Evolutionary conservation across 148 eudicot species (phyloP).

Genomic region (Rhododendron griersonianum): DNA sequence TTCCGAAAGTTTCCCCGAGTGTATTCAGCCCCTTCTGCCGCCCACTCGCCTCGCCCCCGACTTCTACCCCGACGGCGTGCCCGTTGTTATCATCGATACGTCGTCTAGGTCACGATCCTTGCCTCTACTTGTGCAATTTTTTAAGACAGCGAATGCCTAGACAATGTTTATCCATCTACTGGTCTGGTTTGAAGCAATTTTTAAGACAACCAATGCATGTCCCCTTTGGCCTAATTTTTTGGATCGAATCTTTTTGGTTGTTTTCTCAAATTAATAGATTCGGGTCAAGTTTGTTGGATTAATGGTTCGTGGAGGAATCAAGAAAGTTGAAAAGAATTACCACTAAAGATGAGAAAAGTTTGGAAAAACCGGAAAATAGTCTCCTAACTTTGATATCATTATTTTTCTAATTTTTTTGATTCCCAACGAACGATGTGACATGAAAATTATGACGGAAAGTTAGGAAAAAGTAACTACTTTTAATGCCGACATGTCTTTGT

Average conservation of each 20-base stretch:
- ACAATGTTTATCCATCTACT: background rate
- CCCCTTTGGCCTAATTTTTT: too few species aligned
- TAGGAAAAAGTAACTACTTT: too few species aligned
- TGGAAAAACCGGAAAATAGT: too few species aligned
- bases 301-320: too few species aligned
- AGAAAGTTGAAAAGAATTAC: too few species aligned
- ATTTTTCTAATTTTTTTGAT: background rate
- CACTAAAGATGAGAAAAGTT: too few species aligned
- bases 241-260: too few species aligned
- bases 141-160: background rate
- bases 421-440: background rate
- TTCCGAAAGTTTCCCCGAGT: constrained; percentile 30
- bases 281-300: too few species aligned
- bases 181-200: too few species aligned
- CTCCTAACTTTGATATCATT: background rate
- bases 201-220: too few species aligned
- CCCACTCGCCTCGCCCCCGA: constrained; percentile 56
- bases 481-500: background rate
- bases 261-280: too few species aligned
- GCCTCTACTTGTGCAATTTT: background rate
- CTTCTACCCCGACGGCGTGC: constrained; percentile 48
- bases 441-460: background rate
- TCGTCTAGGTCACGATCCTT: constrained; percentile 41
- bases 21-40: constrained; percentile 37
- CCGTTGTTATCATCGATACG: constrained; percentile 50